Percentiles rank a stretch among this genome's conserved stretches.
Evolutionary conservation across 305 asterid genomes (phyloP).

Genomic region (Solanum hybrid): DNA sequence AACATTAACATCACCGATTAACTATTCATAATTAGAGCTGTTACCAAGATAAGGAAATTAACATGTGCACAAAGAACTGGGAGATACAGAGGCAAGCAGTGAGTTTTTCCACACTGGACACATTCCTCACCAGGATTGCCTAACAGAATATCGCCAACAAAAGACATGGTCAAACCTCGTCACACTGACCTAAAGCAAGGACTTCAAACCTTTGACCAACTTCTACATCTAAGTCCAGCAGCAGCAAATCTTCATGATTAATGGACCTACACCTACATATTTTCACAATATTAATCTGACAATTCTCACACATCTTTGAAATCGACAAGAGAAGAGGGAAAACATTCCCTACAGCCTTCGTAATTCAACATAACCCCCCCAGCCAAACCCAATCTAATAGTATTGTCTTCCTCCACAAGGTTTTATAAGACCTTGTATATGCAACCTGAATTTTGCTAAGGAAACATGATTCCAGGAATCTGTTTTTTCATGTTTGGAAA

Average conservation of each 20-base stretch:
- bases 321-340: not conserved
- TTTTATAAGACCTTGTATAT: not conserved
- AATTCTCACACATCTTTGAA: not conserved
- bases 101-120: not conserved
- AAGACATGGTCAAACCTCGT: not conserved
- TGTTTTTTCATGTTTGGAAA: not conserved
- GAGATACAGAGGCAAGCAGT: not conserved
- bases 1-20: not conserved
- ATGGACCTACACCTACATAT: conserved; percentile 1
- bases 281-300: not conserved
- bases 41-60: not conserved
- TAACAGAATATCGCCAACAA: not conserved
- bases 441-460: not conserved
- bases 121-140: not conserved
- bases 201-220: not conserved
- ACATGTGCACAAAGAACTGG: not conserved
- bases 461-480: not conserved
- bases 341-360: not conserved
- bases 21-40: not conserved
- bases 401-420: not conserved
- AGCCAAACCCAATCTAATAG: not conserved
- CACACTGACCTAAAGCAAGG: not conserved
- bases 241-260: not conserved
- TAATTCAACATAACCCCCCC: not conserved
- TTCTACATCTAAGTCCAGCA: not conserved